Percentiles rank a stretch among this genome's conserved stretches.
Conservation (phyloP, 2,329 filamentous ascomycete genomes). For the Zymoseptoria pseudotritici region DNA sequence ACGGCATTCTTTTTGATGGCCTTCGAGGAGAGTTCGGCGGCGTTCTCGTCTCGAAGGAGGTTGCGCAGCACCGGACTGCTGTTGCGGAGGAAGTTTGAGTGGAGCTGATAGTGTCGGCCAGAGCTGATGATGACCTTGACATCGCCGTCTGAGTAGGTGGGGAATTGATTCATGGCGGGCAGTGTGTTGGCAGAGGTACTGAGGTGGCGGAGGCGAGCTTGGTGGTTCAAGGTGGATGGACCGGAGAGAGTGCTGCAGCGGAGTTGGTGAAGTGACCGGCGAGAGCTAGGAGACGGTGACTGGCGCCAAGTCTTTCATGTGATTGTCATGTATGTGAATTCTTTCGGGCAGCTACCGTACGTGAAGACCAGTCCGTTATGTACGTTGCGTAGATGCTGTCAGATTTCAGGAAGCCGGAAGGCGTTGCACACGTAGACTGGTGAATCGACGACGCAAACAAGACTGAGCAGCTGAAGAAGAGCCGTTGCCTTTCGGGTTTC, state of each 20-base stretch:
- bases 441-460: too few species aligned
- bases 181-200: constrained; percentile 1
- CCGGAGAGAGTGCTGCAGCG: neutral
- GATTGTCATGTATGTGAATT: neutral
- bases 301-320: neutral
- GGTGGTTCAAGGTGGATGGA: neutral
- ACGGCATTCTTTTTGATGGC: constrained; percentile 22
- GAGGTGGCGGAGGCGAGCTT: neutral
- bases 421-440: too few species aligned
- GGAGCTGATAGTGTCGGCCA: constrained; percentile 32
- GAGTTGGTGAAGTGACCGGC: neutral
- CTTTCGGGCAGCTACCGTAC: neutral
- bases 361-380: neutral
- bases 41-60: constrained; percentile 19
- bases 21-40: constrained; percentile 23
- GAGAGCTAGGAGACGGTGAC: neutral
- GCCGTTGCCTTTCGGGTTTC: too few species aligned
- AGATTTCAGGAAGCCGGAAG: neutral
- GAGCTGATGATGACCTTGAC: constrained; percentile 32
- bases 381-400: neutral
- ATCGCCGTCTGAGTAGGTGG: constrained; percentile 34
- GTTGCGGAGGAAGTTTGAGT: constrained; percentile 30
- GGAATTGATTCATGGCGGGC: constrained; percentile 23
- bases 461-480: too few species aligned
- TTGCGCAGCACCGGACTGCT: constrained; percentile 15